Evolutionary conservation across 345 rosid species (phyloP), one percentile per base, ranked within the genome.

Genomic region (Populus alba): DNA sequence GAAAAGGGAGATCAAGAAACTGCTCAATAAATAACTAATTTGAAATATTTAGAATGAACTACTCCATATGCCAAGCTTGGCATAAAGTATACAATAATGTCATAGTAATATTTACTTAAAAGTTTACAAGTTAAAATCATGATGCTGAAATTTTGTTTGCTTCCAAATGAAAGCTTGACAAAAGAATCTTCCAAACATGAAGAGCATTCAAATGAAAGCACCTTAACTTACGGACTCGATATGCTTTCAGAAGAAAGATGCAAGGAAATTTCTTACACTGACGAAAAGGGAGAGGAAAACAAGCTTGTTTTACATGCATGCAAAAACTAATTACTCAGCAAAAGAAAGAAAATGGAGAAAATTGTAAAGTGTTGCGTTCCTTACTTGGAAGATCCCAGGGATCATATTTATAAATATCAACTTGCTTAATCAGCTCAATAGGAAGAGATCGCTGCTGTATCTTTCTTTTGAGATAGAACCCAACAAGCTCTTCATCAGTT

Each of bases 301-400:
- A 22, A 6, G 20, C 6, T 5, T 39, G 4, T 16, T 73, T 15
- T 73, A 8, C 76, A 31, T 72, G 49, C 37, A 51, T 55, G 57
- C 43, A 55, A 35, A 23, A 49, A 3, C 25, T n/a, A n/a, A 13
- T 45, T 1, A 57, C 62, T n/a, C 25, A n/a, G 10, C 25, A n/a
- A 8, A 68, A 45, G 6, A 7, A 77, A 72, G 51, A 71, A 13
- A 13, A 43, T 11, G 25, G 27, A 37, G 29, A 7, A 78, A 43
- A n/a, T 7, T n/a, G 7, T 7, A 41, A 17, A 75, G 15, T 49
- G 73, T n/a, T 10, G 7, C 12, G 1, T 51, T 33, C 68, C 97
- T 90, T 87, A 95, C 99, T 93, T 81, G 99, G 98, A 68, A 95
- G 98, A 78, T 93, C 98, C 98, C 98, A 95, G 63, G 98, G 98